Conservation (phyloP, 768 basidiomycete genomes). For the Phaffia australis region DNA sequence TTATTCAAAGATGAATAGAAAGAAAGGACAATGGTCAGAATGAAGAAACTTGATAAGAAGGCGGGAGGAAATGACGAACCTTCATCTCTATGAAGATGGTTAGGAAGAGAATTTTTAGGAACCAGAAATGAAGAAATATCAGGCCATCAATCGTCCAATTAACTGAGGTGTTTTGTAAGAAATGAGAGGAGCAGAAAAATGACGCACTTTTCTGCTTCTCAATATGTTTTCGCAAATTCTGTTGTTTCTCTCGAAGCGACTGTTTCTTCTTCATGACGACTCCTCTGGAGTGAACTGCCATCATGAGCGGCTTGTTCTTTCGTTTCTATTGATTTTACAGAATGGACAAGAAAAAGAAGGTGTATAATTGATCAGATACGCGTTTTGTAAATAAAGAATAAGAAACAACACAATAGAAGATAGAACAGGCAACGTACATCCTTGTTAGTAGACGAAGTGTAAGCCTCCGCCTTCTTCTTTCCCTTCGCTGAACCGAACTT, state of each 20-base stretch:
- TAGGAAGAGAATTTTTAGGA: not conserved
- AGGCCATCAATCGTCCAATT: too few relatives aligned
- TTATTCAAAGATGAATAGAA: not conserved
- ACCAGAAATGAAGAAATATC: not conserved
- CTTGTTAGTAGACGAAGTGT: slow-evolving; percentile 78
- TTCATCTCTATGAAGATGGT: not conserved
- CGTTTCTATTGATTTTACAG: slow-evolving; percentile 49
- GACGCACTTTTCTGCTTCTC: slow-evolving; percentile 36
- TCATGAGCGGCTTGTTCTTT: slow-evolving; percentile 62
- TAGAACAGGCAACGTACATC: slow-evolving; percentile 30
- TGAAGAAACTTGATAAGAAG: not conserved
- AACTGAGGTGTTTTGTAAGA: not conserved
- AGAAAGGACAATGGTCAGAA: not conserved
- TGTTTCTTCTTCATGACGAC: slow-evolving; percentile 39
- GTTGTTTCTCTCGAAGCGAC: slow-evolving; percentile 39
- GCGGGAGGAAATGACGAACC: not conserved
- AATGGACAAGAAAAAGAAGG: too few relatives aligned
- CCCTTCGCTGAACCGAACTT: slow-evolving; percentile 83
- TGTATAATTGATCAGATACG: too few relatives aligned
- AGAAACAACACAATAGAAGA: too few relatives aligned
- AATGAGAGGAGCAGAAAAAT: not conserved
- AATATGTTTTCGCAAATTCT: slow-evolving; percentile 34
- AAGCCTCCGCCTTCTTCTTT: slow-evolving; percentile 72
- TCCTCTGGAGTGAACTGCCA: slow-evolving; percentile 38
- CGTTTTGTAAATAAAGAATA: too few relatives aligned